Percentiles rank a stretch among this genome's conserved stretches.
Conservation (phyloP, 1,284 basidiomycete species). For the Neonothopanus nambi region DNA sequence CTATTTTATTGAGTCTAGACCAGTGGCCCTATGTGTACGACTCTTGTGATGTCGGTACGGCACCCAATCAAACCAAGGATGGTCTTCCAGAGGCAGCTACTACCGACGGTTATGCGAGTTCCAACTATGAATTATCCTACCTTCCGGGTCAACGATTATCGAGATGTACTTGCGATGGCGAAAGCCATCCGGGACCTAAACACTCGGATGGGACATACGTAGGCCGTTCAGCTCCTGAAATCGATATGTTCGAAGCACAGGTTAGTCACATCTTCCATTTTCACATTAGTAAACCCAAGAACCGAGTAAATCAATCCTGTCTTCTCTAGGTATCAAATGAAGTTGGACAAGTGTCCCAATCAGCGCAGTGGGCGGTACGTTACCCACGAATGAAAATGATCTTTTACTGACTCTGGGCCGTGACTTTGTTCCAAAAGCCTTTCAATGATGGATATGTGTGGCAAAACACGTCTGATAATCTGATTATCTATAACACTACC, state of each 20-base stretch:
- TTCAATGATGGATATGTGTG: conserved; percentile 48
- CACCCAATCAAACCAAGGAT: conserved; percentile 45
- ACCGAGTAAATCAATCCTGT: too few relatives aligned
- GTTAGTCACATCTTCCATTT: too few relatives aligned
- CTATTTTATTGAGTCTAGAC: not conserved
- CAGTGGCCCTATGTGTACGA: conserved; percentile 46
- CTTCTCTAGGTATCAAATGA: not conserved
- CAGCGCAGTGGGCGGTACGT: not conserved
- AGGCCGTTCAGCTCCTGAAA: not conserved
- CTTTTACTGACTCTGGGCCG: too few relatives aligned
- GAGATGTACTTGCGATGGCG: conserved; percentile 76
- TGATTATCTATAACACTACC: conserved; percentile 42
- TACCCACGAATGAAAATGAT: too few relatives aligned
- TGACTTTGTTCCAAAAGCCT: too few relatives aligned
- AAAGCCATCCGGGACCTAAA: conserved; percentile 68
- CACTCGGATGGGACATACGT: conserved; percentile 4
- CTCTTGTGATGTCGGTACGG: conserved; percentile 55
- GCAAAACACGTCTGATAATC: conserved; percentile 44
- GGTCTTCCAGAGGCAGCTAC: conserved; percentile 21
- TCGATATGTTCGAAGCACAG: conserved; percentile 3
- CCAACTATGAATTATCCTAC: conserved; percentile 48
- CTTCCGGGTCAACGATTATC: conserved; percentile 83
- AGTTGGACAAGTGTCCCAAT: not conserved
- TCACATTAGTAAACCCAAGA: too few relatives aligned
- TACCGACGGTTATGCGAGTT: conserved; percentile 30